Evolutionary conservation across 2,329 filamentous ascomycete species (phyloP).

Genomic region (Pseudocercospora ulei): DNA sequence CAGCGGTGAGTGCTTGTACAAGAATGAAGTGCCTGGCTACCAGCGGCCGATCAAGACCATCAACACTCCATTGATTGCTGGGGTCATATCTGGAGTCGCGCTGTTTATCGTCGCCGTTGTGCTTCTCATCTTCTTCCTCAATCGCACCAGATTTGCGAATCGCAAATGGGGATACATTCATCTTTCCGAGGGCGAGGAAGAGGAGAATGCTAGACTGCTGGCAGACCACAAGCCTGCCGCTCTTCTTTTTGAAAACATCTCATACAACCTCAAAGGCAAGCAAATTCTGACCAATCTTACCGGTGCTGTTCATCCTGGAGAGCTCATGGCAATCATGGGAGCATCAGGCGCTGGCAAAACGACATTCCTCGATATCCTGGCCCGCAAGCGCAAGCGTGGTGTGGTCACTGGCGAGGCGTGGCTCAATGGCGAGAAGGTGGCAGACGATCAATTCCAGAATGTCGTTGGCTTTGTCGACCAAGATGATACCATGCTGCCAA

Average conservation of each 20-base stretch:
- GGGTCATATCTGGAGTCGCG: slow-evolving; percentile 75
- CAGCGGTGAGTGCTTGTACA: slow-evolving; percentile 84
- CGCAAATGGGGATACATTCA: slow-evolving; percentile 59
- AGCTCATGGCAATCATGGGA: slow-evolving; percentile 95
- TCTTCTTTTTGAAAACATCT: slow-evolving; percentile 77
- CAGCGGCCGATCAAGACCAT: slow-evolving; percentile 81
- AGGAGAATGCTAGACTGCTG: slow-evolving; percentile 78
- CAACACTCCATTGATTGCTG: slow-evolving; percentile 91
- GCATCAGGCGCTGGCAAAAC: slow-evolving; percentile 96
- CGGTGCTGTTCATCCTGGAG: slow-evolving; percentile 85
- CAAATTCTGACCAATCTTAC: slow-evolving; percentile 70
- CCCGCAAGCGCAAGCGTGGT: slow-evolving; percentile 92
- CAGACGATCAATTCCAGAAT: slow-evolving; percentile 73
- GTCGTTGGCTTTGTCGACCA: slow-evolving; percentile 97
- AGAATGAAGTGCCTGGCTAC: slow-evolving; percentile 87
- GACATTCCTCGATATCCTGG: slow-evolving; percentile 89
- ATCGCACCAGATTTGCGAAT: slow-evolving; percentile 52
- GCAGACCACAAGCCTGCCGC: slow-evolving; percentile 83
- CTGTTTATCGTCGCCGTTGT: slow-evolving; percentile 85
- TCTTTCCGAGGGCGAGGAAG: slow-evolving; percentile 70
- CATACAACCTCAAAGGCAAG: slow-evolving; percentile 78
- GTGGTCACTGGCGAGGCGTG: slow-evolving; percentile 69
- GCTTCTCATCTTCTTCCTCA: slow-evolving; percentile 75
- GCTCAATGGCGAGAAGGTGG: slow-evolving; percentile 85
- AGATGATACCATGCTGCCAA: slow-evolving; percentile 93